These are phyloP conservation scores for Cryptosporidium xiaoi DNA, from an alignment of 169 alveolate genomes.

Conservation along the genomic window DNA sequence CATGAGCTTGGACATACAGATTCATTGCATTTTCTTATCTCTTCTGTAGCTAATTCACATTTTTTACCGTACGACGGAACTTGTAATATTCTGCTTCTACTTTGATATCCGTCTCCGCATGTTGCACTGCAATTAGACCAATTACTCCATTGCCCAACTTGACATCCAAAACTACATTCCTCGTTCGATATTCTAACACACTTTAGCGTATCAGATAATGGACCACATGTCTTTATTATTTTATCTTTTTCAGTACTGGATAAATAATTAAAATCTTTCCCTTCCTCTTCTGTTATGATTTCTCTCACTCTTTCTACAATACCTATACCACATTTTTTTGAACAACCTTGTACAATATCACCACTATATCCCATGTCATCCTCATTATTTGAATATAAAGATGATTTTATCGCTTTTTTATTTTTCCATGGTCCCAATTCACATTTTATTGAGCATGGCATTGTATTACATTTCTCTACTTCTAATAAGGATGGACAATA, in stretches of 20 bases:
- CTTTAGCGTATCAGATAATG: constrained; percentile 24
- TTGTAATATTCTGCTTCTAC: constrained; percentile 1
- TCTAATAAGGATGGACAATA: constrained; percentile 47
- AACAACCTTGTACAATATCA: constrained; percentile 19
- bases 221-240: constrained; percentile 12
- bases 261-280: not conserved
- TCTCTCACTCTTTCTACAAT: constrained; percentile 14
- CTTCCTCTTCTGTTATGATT: constrained; percentile 9
- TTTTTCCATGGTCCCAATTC: constrained; percentile 26
- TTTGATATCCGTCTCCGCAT: constrained; percentile 79
- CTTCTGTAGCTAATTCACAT: constrained; percentile 41
- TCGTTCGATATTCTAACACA: constrained; percentile 46
- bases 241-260: not conserved
- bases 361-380: not conserved
- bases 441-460: constrained; percentile 32
- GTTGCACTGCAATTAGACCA: constrained; percentile 78
- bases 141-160: constrained; percentile 76
- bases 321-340: constrained; percentile 63
- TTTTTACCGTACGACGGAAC: constrained; percentile 34
- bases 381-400: not conserved
- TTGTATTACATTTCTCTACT: constrained; percentile 55
- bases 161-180: constrained; percentile 74
- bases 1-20: constrained; percentile 78
- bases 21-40: constrained; percentile 23
- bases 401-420: not conserved